Evolutionary conservation across 176 grass and related monocot genomes (phyloP).

Genomic region (Tuctoria greenei): DNA sequence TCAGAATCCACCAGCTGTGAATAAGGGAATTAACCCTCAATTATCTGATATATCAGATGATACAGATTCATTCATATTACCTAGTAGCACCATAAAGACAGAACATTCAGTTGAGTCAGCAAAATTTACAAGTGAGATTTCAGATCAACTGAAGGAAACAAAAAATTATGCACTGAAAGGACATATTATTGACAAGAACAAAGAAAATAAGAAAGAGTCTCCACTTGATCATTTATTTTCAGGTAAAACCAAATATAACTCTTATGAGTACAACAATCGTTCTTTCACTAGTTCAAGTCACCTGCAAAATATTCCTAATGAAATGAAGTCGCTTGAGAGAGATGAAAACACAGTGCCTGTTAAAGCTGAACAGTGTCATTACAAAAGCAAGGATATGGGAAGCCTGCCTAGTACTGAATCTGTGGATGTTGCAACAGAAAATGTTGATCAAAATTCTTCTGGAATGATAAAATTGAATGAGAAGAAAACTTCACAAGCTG

Average conservation of each 20-base stretch:
- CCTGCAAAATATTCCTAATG: slow-evolving; percentile 36
- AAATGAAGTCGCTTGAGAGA: slow-evolving; percentile 28
- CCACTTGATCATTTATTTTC: slow-evolving; percentile 33
- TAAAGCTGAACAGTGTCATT: slow-evolving; percentile 39
- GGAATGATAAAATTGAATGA: slow-evolving; percentile 40
- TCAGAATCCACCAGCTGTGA: slow-evolving; percentile 26
- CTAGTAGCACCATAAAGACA: slow-evolving; percentile 33
- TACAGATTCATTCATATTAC: slow-evolving; percentile 21
- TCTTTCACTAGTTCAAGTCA: slow-evolving; percentile 28
- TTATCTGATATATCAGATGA: slow-evolving; percentile 38
- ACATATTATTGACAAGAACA: slow-evolving; percentile 7
- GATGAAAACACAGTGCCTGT: slow-evolving; percentile 24
- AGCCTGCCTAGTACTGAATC: slow-evolving; percentile 34
- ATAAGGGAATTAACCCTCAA: slow-evolving; percentile 37
- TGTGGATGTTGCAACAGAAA: slow-evolving; percentile 24
- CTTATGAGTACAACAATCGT: slow-evolving; percentile 33
- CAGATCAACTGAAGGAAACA: slow-evolving; percentile 38
- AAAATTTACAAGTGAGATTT: slow-evolving; percentile 13
- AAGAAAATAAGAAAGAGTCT: slow-evolving; percentile 33
- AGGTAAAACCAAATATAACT: slow-evolving; percentile 27
- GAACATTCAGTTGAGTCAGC: slow-evolving; percentile 20
- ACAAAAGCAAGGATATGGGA: slow-evolving; percentile 35
- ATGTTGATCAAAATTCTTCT: slow-evolving; percentile 34
- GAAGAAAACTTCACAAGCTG: slow-evolving; percentile 42
- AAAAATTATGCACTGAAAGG: slow-evolving; percentile 36